Percentiles rank a stretch among this genome's conserved stretches.
Evolutionary conservation across 1,139 yeast genomes (phyloP).

Genomic region (Debaryomycetaceae sp.): DNA sequence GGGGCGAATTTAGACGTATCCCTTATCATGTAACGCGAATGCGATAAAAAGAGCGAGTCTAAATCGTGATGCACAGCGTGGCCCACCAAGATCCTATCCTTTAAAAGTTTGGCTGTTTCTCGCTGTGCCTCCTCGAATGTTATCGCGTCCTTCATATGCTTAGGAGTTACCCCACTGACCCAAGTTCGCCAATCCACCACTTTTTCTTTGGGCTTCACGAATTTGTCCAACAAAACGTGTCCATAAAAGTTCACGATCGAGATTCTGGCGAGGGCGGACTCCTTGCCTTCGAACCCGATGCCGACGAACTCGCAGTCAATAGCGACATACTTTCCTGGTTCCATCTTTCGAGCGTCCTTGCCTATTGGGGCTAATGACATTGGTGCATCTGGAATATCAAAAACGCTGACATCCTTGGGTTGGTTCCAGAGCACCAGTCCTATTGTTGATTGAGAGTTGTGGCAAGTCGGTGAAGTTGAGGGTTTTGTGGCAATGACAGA

Average conservation of each 20-base stretch:
- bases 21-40: constrained; percentile 59
- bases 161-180: constrained; percentile 84
- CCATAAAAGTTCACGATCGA: constrained; percentile 86
- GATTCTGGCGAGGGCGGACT: constrained; percentile 78
- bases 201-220: constrained; percentile 66
- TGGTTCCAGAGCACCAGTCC: constrained; percentile 28
- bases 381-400: constrained; percentile 12
- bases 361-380: constrained; percentile 8
- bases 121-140: constrained; percentile 63
- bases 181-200: constrained; percentile 93
- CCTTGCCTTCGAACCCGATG: constrained; percentile 66
- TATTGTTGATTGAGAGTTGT: too few species aligned
- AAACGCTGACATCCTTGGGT: constrained; percentile 19
- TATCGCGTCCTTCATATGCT: constrained; percentile 63
- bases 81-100: constrained; percentile 64
- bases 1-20: constrained; percentile 69
- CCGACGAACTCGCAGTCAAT: constrained; percentile 96
- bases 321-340: constrained; percentile 70
- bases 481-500: too few species aligned
- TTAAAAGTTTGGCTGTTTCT: constrained; percentile 45
- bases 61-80: constrained; percentile 84
- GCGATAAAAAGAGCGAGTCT: constrained; percentile 60
- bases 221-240: constrained; percentile 61
- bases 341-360: constrained; percentile 23
- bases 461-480: too few species aligned